Base-by-base conservation (phyloP, 495 filamentous ascomycete species). In the Neurospora africana region DNA sequence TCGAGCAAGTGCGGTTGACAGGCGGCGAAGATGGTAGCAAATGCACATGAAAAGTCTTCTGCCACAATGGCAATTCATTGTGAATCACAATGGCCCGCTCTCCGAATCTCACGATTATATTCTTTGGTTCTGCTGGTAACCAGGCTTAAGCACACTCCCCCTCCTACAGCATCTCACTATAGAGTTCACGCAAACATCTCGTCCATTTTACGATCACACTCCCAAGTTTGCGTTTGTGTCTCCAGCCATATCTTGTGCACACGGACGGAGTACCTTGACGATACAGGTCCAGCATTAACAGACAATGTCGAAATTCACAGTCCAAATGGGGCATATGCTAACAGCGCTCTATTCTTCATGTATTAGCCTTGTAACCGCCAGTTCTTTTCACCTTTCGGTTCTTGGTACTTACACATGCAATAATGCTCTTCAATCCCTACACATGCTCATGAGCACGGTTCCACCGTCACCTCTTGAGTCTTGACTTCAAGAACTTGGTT, bases 101-200 rank as follows among this genome's bases (percentile, higher is more conserved):
- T 4, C 6, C 15, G 27, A 33, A 19, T 33, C 6, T 65, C 13
- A 8, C 53, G 9, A 33, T 33, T 65, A 33, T 71, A 53, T 69
- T 73, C 21, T 36, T 36, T 27, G 69, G 72, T 53, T 23, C 39
- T 71, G 35, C 30, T 47, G 13, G 27, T 33, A 65, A 9, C 69
- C 15, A 10, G 39, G 53, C 58, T 68, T 68, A 68, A n/a, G 69
- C 58, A 47, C 69, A 71, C 69, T 3, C 68, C 72, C 72, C 68
- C 37, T 41, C 27, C 35, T 27, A 9, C 6, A 5, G 30, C 15
- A 65, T n/a, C n/a, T 39, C 7, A 9, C 21, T n/a, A 23, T 40
- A 11, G 43, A 43, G 40, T 61, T 39, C 35, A 36, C 68, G 30
- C 15, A 36, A 30, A 47, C 19, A 11, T 17, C 10, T 53, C 44